These are phyloP conservation scores for Talaromyces proteolyticus DNA, from an alignment of 495 filamentous ascomycete genomes.

Conservation along the genomic window DNA sequence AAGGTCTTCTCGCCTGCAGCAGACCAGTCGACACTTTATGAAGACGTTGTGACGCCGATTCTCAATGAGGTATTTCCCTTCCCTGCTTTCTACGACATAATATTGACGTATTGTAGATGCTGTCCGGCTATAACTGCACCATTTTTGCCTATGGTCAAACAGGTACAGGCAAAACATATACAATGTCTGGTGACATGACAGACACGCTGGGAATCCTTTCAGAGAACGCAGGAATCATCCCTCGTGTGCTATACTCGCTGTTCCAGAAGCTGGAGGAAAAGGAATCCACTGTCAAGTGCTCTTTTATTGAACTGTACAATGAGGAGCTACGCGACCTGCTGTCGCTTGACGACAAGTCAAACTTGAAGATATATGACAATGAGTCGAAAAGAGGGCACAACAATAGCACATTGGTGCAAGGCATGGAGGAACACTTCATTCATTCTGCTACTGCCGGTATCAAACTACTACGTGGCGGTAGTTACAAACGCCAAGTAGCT, in stretches of 20 bases:
- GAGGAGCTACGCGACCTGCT: slow-evolving; percentile 91
- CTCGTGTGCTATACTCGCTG: slow-evolving; percentile 76
- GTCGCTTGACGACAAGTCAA: slow-evolving; percentile 68
- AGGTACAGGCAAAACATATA: slow-evolving; percentile 97
- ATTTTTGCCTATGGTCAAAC: slow-evolving; percentile 99
- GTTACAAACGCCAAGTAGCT: slow-evolving; percentile 89
- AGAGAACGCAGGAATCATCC: slow-evolving; percentile 91
- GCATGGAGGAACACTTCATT: slow-evolving; percentile 95
- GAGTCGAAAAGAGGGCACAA: slow-evolving; percentile 72
- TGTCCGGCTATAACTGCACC: slow-evolving; percentile 95
- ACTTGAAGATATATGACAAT: slow-evolving; percentile 95
- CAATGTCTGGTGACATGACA: slow-evolving; percentile 97
- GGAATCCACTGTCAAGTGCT: slow-evolving; percentile 92
- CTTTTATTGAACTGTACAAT: slow-evolving; percentile 97
- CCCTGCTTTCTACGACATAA: neutral
- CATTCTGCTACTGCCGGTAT: slow-evolving; percentile 79
- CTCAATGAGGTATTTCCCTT: slow-evolving; percentile 70
- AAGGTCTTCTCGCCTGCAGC: slow-evolving; percentile 95
- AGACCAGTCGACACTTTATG: slow-evolving; percentile 86
- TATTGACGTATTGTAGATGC: slow-evolving; percentile 54
- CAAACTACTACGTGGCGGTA: slow-evolving; percentile 81
- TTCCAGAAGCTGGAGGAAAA: slow-evolving; percentile 81
- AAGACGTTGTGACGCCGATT: slow-evolving; percentile 88
- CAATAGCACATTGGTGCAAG: slow-evolving; percentile 75
- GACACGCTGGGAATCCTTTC: slow-evolving; percentile 78